Evolutionary conservation across 352 stramenopile species (phyloP).

Genomic region (Phytopythium kandeliae): DNA sequence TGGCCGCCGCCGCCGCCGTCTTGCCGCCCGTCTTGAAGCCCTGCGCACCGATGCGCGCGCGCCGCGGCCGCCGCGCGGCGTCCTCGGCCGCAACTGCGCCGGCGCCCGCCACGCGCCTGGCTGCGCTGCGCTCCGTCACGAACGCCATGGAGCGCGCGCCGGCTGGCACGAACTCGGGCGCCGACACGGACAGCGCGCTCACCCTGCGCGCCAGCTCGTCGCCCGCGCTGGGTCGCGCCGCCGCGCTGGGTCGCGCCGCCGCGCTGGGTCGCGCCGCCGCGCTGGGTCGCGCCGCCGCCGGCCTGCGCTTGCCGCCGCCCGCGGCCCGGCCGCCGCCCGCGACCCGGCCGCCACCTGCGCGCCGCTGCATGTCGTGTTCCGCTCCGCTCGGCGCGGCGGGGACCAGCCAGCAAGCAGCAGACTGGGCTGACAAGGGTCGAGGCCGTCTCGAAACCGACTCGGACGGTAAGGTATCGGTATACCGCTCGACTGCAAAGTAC

Average conservation of each 20-base stretch:
- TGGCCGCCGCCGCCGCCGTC: slow-evolving; percentile 4
- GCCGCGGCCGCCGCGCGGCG: slow-evolving; percentile 26
- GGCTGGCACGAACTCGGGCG: slow-evolving; percentile 46
- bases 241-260: too few relatives aligned
- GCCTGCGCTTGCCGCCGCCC: slow-evolving; percentile 22
- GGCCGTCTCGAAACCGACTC: too few relatives aligned
- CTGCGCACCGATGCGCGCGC: slow-evolving; percentile 48
- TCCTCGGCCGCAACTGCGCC: not conserved
- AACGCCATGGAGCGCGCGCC: slow-evolving; percentile 39
- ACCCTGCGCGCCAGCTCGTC: slow-evolving; percentile 66
- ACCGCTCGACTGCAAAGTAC: too few relatives aligned
- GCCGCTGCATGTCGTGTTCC: too few relatives aligned
- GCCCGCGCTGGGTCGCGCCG: slow-evolving; percentile 42
- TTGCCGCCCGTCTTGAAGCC: slow-evolving; percentile 20
- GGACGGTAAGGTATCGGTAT: too few relatives aligned
- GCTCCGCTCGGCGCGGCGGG: too few relatives aligned
- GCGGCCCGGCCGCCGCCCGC: slow-evolving; percentile 5
- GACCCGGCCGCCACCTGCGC: too few relatives aligned
- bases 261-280: slow-evolving; percentile 44
- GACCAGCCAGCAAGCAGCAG: too few relatives aligned
- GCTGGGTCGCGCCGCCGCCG: slow-evolving; percentile 51
- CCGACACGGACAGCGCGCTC: slow-evolving; percentile 42
- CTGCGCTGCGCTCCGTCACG: slow-evolving; percentile 30
- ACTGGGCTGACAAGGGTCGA: too few relatives aligned
- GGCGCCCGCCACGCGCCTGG: slow-evolving; percentile 2